Evolutionary conservation across 495 filamentous ascomycete species (phyloP), one percentile per base, ranked within the genome.

Genomic region (Astrothelium macrocarpum): DNA sequence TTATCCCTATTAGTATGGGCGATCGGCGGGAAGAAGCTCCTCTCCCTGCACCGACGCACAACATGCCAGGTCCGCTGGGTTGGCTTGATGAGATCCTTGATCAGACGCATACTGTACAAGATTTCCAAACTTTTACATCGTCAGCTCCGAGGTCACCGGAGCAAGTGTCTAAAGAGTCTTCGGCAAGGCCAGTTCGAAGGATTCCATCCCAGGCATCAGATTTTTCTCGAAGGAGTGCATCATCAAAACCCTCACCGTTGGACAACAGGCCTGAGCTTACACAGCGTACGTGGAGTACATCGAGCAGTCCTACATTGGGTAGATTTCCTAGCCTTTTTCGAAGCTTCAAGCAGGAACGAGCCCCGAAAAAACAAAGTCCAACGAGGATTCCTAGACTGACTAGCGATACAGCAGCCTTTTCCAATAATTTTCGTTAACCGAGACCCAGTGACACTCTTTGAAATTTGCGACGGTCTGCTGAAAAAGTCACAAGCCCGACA

Each of bases 221-320:
- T 26, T 29, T 2, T 20, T 29, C 49, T 56, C 23, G 25, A 5
- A 29, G 3, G 23, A 56, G 49, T 25, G 49, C 49, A 28, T 56
- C 49, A 28, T 56, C 49, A 26, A 56, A 56, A 29, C 43, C 43
- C 18, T 49, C 43, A 11, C n/a, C 43, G 3, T 20, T 49, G 43
- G 43, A 49, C 43, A 26, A 29, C 49, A 56, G 25, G 20, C 25
- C 20, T 9, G 49, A 56, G 49, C 49, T 29, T 29, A 29, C 10
- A 29, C 23, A 20, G 10, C 23, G 49, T 29, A 56, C 49, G 25
- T 56, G 49, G 49, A 56, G 49, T 16, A 56, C 49, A 29, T 20
- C 49, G 2, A 56, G 49, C 49, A 56, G 49, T 56, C 49, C 49
- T 56, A 29, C 49, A 9, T 56, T 56, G 25, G 49, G 49, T 29